Percentiles rank a stretch among this genome's conserved stretches.
Conservation (phyloP, 768 basidiomycete genomes). For the Suillus fuscotomentosus region DNA sequence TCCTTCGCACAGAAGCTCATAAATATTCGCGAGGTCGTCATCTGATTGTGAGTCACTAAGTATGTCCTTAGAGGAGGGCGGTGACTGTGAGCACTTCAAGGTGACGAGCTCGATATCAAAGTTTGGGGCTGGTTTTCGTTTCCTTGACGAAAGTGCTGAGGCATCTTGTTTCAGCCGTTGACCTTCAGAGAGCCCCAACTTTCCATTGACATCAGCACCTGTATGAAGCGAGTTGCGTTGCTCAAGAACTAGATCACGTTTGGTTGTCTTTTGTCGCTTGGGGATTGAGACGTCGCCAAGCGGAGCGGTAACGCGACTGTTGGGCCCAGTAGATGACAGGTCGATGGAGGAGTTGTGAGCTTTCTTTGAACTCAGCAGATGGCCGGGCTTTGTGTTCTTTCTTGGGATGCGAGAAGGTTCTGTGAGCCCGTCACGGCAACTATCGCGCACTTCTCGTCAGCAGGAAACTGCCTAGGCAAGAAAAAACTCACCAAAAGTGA, state of each 20-base stretch:
- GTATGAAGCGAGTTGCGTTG: constrained; percentile 45
- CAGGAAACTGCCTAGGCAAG: constrained; percentile 5
- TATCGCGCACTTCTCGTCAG: constrained; percentile 27
- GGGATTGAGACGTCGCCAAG: constrained; percentile 7
- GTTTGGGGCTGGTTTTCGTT: constrained; percentile 33
- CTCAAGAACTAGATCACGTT: constrained; percentile 31
- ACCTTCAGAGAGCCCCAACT: constrained; percentile 36
- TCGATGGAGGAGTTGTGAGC: background rate
- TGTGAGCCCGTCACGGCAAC: constrained; percentile 69
- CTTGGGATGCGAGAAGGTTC: constrained; percentile 47
- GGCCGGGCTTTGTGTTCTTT: constrained; percentile 23
- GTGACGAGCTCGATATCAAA: constrained; percentile 51
- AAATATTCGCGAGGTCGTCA: constrained; percentile 33
- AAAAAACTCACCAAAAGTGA: constrained; percentile 63
- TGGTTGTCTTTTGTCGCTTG: constrained; percentile 22
- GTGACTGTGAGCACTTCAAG: constrained; percentile 19
- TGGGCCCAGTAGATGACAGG: background rate
- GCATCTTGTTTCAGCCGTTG: constrained; percentile 43
- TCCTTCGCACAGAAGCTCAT: constrained; percentile 32
- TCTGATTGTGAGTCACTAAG: constrained; percentile 41
- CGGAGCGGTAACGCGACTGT: background rate
- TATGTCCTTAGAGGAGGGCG: constrained; percentile 18
- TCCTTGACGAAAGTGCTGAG: constrained; percentile 4
- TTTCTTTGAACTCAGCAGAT: constrained; percentile 1
- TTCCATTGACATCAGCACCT: constrained; percentile 39